Conservation (phyloP, 208 protist species). For the Tritrichomonas foetus region DNA sequence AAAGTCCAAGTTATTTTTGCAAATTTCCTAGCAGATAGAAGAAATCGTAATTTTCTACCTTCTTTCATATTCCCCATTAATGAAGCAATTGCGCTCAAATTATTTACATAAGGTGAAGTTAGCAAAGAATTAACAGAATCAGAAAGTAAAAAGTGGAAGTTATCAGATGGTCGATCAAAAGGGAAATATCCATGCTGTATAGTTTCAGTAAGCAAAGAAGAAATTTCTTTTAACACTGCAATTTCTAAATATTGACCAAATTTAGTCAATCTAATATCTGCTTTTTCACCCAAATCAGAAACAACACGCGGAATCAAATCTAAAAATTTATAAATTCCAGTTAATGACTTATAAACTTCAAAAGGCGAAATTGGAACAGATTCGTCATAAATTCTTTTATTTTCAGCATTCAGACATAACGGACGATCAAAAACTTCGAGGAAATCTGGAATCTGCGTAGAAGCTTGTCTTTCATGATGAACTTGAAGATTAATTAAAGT, state of each 20-base stretch:
- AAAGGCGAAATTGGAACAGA: neutral
- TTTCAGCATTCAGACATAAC: neutral
- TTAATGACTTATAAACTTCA: neutral
- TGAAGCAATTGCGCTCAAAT: neutral
- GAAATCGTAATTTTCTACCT: neutral
- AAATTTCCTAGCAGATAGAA: neutral
- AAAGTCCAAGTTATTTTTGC: neutral
- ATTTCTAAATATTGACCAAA: neutral
- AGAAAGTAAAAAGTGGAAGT: neutral
- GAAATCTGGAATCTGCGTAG: neutral
- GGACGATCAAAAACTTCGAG: neutral
- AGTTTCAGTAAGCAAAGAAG: too few relatives aligned
- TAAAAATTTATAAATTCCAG: neutral
- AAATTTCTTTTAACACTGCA: neutral
- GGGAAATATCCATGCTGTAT: neutral
- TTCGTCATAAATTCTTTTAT: neutral
- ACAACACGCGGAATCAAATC: neutral
- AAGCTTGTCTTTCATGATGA: neutral
- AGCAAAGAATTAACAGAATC: conserved; percentile 4
- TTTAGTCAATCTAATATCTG: neutral
- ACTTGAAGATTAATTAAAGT: neutral
- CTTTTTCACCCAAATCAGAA: neutral
- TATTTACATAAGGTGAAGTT: neutral
- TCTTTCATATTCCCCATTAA: neutral
- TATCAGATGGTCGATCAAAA: neutral